Base-by-base conservation (phyloP, 139 green algal genomes). In the Pseudopediastrum boryanum region DNA sequence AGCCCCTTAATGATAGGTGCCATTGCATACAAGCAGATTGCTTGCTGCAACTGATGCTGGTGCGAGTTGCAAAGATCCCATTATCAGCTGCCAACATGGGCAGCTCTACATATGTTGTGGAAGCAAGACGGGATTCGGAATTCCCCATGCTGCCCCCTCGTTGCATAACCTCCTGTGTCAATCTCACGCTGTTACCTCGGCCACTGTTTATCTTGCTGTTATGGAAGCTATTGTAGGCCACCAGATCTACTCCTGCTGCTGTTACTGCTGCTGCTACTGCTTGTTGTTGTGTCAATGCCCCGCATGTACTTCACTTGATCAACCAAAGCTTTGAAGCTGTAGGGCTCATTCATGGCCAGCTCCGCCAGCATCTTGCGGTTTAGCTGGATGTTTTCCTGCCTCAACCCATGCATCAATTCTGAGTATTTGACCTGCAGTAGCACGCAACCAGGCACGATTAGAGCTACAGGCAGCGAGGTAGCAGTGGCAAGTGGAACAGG, bases 331-430 rank as follows among this genome's bases (percentile, higher is more conserved):
- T 95, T 94, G 83, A 99, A 99, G 79, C 86, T 95, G 84, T 93
- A 92, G 1, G 96, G 96, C 86, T 99, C 96, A 71, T 92, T 89
- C 70, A 92, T 90, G 5, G 96, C 96, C 52, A 99, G 86, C 72
- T 98, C 94, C 1, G 93, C 91, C 39, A 99, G 83, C 66, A 97
- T 89, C 88, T 98, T 98, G 46, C 95, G 84, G 81, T 99, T 97
- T 4, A 99, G 63, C 44, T 90, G 75, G 23, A 99, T 90, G 87
- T 99, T 99, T 41, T 96, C 78, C 33, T 87, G 27, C 31, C 88
- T 48, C 52, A 99, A 71, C 1, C 94, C 94, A 68, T 92, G 62
- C 7, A 98, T 96, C 19, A 99, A 89, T 16, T 88, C 71, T 4
- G 85, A 92, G 85, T 99, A 99, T 35, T 90, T 89, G 19, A 98